Evolutionary conservation across 768 basidiomycete species (phyloP), one percentile per base, ranked within the genome.

Genomic region (Pisolithus albus): DNA sequence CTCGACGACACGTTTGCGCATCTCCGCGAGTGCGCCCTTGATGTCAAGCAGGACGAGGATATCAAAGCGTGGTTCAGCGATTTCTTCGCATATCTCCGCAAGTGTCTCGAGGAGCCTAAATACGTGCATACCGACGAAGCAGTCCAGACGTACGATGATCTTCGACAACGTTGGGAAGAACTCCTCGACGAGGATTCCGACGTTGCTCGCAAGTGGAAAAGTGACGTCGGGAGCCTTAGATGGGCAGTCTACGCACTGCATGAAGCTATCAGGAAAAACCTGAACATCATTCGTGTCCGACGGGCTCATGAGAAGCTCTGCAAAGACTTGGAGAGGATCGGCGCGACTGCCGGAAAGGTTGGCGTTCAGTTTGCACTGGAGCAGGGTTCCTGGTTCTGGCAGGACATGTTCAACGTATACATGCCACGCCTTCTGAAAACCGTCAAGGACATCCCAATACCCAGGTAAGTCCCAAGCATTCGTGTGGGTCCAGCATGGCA

Each of bases 351-450:
- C 66, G 74, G 7, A 56, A 70, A 56, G 69, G 38, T 70, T 0
- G 74, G 76, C 6, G 41, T 82, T 41, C 75, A 82, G 60, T 75
- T 74, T 9, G 75, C 77, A 4, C 60, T 83, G 55, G 82, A 85
- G 49, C 77, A 82, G 43, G 76, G 78, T 5, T 76, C 82, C 1
- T 88, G 86, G 86, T 79, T 88, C 68, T 87, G 83, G 84, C 78
- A 84, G 63, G 91, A 93, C 54, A 53, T 91, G 7, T 83, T 88
- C 72, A 86, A 84, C 58, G 84, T 90, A 15, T 91, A 90, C 60
- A 63, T 86, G 1, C 89, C 88, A 15, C 75, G 77, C 8, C 32
- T 79, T 1, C 62, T 85, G 50, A 58, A 53, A 24, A 67, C 77
- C 60, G 55, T 87, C 62, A 78, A 79, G 57, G 77, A 79, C 48